Evolutionary conservation across 345 rosid genomes (phyloP).

Genomic region (Corchorus olitorius): DNA sequence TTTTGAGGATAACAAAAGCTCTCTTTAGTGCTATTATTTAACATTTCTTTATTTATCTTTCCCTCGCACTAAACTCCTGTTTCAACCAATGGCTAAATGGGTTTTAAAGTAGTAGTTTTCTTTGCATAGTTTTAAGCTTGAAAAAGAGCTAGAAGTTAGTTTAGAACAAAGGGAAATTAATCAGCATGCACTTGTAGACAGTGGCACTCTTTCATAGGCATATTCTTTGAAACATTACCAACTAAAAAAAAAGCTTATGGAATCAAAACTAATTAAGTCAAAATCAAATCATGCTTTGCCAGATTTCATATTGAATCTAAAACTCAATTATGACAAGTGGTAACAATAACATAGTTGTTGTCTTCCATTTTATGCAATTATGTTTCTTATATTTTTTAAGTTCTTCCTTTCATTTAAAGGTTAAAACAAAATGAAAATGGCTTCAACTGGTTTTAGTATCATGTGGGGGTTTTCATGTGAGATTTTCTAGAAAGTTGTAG

Average conservation of each 20-base stretch:
- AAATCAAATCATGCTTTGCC: too few relatives aligned
- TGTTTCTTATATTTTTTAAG: too few relatives aligned
- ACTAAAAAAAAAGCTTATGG: neutral
- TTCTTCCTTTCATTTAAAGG: too few relatives aligned
- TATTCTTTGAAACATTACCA: neutral
- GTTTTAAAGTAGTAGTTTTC: neutral
- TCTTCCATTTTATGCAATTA: neutral
- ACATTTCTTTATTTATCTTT: neutral
- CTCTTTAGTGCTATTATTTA: slow-evolving; percentile 2
- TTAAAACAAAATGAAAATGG: too few relatives aligned
- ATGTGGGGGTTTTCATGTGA: neutral
- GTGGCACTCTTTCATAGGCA: slow-evolving; percentile 5
- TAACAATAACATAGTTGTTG: neutral
- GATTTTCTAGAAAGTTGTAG: neutral
- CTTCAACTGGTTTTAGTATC: neutral
- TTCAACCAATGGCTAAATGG: neutral
- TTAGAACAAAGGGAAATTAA: neutral
- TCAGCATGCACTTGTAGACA: slow-evolving; percentile 1
- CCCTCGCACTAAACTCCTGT: slow-evolving; percentile 5
- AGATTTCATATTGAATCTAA: too few relatives aligned
- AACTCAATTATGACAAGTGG: too few relatives aligned
- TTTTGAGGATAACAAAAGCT: neutral
- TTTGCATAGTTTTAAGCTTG: neutral
- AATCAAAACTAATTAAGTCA: neutral
- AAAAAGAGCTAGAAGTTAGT: neutral